Evolutionary conservation across 2,329 filamentous ascomycete species (phyloP), one percentile per base, ranked within the genome.

Genomic region (Fusarium virguliforme): DNA sequence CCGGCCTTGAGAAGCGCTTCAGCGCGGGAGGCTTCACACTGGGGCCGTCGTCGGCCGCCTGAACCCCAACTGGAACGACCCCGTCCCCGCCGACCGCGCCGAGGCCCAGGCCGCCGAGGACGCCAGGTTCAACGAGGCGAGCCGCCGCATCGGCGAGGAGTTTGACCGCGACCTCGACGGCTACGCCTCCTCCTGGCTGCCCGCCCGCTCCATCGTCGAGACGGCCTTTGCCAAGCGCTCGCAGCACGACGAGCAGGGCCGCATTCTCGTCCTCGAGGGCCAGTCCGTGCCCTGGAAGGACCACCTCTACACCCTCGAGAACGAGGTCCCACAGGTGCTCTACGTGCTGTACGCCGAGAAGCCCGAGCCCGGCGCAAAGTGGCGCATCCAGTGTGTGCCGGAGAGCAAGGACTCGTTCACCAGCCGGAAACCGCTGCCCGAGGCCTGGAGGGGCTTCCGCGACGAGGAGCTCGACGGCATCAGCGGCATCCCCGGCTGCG

Each of bases 271-370:
- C 28, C 87, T 99, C 62, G 88, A 92, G 70, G 85, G 85, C 37
- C 90, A 93, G 79, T 90, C 92, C 64, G 92, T 95, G 67, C 95
- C 95, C 2, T 98, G 96, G 96, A 96, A 97, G 81, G 95, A 98
- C 78, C 96, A 99, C 81, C 87, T 99, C 18, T 98, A 97, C 84
- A 90, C 88, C 18, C 88, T 98, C 30, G 96, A 99, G 83, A 87
- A 81, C 22, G 83, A 89, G 41, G 88, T 89, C 18, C 73, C 79
- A 8, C 78, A 78, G 74, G 90, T 95, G 4, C 86, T 95, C 56
- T 98, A 98, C 78, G 95, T 97, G 13, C 85, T 98, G 28, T 98
- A 98, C 82, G 92, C 94, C 0, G 95, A 99, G 85, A 93, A 89
- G 77, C 88, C 90, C 30, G 86, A 88, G 48, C 88, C 90, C 50